Percentiles rank a stretch among this genome's conserved stretches.
Evolutionary conservation across 73 alveolate genomes (phyloP).

Genomic region (Paramecium octaurelia): DNA sequence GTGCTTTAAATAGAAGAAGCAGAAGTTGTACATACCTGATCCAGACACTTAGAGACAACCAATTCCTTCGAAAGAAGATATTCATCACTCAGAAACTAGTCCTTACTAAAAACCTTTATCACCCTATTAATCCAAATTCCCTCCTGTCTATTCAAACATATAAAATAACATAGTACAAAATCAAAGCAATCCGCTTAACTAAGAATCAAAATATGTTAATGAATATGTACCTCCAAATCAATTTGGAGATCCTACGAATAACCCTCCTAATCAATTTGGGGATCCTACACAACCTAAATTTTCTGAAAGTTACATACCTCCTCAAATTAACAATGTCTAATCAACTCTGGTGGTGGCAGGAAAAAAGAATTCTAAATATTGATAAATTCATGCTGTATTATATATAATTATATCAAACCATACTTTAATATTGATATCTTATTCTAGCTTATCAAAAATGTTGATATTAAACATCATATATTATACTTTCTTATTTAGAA

Average conservation of each 20-base stretch:
- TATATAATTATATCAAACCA: background rate
- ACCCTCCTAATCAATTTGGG: background rate
- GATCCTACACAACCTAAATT: background rate
- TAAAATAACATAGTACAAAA: background rate
- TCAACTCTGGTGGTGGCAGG: background rate
- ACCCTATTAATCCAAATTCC: background rate
- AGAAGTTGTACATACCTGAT: background rate
- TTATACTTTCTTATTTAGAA: no score
- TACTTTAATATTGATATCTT: background rate
- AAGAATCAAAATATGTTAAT: background rate
- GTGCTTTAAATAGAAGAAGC: constrained; percentile 8
- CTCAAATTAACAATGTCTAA: background rate
- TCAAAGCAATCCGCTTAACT: background rate
- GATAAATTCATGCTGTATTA: background rate
- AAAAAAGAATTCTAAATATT: background rate
- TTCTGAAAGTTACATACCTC: background rate
- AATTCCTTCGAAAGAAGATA: background rate
- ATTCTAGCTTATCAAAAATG: no score
- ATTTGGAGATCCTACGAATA: background rate
- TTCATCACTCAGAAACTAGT: background rate
- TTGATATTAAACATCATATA: no score
- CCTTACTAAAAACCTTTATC: background rate
- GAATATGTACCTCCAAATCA: background rate
- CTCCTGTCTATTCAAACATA: background rate
- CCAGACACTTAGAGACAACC: background rate